Base-by-base conservation (phyloP, 805 yeast genomes). In the Wickerhamiella vanderwaltii region DNA sequence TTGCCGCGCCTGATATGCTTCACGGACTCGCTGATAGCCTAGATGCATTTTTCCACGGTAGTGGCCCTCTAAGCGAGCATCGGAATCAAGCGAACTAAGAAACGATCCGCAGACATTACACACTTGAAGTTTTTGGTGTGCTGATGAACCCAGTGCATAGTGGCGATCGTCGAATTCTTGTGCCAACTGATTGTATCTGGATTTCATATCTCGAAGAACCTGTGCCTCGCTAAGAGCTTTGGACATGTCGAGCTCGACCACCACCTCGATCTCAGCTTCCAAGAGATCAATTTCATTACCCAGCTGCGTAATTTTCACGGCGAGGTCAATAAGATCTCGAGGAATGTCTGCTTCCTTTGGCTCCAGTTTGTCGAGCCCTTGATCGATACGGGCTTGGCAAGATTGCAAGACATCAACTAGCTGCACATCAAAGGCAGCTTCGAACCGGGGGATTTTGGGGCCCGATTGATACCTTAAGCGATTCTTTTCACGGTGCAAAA, bases 31-130 rank as follows among this genome's bases (percentile, higher is more conserved):
- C 2, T 77, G 87, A 58, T 79, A 86, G 0, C 86, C 88, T 48
- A 82, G 56, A 62, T 87, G 96, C 45, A 83, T 73, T 52, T 84
- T 85, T 1, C 97, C 97, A 18, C 77, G 62, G 56, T 84, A 86
- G 59, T 87, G 96, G 51, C 83, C 95, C 1, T 88, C 94, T 48
- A 87, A 65, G 51, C 96, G 68, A 57, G 86, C 68, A 57, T 87
- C 96, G 45, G 80, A 83, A 58, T 87, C 97, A 43, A 86, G 63
- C 46, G 88, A 66, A 6, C 94, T 81, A 29, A 88, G 64, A 54
- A 79, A 85, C 0, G 94, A 94, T 1, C 94, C 95, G 61, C 97
- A 87, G 1, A 75, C 76, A 48, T 75, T 81, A 60, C 97, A 87
- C 1, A 84, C 94, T 58, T 86, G 95, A 35, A 87, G 65, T 57